These are phyloP conservation scores for Paramecium bursaria DNA, from an alignment of 73 alveolate species.

Conservation along the genomic window DNA sequence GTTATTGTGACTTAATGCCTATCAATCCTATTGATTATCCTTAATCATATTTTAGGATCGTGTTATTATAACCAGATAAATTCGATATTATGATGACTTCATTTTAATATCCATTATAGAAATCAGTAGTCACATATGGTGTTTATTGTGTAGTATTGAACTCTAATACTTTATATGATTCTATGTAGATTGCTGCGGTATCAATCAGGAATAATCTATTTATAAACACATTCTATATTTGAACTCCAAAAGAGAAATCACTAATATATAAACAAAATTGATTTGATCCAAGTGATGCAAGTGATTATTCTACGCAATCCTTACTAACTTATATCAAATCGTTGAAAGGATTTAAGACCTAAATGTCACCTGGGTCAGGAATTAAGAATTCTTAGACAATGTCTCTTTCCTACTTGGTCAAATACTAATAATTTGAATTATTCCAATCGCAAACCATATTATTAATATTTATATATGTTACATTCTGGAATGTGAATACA, in stretches of 20 bases:
- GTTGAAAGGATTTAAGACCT: no score
- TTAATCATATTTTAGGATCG: neutral
- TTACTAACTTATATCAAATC: no score
- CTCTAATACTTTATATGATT: constrained; percentile 9
- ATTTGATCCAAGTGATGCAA: no score
- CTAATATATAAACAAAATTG: neutral
- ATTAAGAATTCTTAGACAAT: no score
- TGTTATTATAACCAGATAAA: constrained; percentile 3
- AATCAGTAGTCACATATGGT: neutral
- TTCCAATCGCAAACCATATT: constrained; percentile 3
- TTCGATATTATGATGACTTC: neutral
- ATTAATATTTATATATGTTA: neutral
- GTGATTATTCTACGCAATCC: no score
- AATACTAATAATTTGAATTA: no score
- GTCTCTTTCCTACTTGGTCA: no score
- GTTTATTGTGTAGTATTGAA: neutral
- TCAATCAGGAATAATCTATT: neutral
- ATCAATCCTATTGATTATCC: constrained; percentile 17
- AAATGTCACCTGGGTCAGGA: no score
- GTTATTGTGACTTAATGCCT: constrained; percentile 1
- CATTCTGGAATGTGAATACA: neutral
- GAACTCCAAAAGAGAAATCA: constrained; percentile 14
- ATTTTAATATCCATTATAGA: neutral
- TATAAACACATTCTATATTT: neutral
- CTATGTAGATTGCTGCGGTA: neutral